Conservation (phyloP, 768 basidiomycete genomes). For the Cystobasidium onofrii region DNA sequence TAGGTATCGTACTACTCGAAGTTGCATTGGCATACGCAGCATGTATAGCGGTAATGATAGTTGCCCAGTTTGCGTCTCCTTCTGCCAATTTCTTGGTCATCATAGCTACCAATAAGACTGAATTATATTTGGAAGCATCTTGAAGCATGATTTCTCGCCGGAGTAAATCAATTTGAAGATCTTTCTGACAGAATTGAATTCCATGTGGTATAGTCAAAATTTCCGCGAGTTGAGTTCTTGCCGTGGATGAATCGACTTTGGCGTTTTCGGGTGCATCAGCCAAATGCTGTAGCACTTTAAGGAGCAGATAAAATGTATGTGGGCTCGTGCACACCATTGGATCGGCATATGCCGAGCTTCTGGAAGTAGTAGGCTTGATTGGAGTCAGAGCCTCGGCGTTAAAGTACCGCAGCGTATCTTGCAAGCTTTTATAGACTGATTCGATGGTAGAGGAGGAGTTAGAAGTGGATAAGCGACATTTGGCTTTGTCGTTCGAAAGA, state of each 20-base stretch:
- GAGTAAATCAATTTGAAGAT: conserved; percentile 10
- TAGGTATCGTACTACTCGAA: not conserved
- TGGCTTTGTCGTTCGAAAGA: not conserved
- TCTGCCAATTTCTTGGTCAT: not conserved
- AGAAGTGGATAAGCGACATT: not conserved
- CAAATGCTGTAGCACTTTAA: not conserved
- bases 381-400: not conserved
- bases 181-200: not conserved
- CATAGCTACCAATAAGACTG: not conserved
- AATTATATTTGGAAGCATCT: not conserved
- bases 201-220: not conserved
- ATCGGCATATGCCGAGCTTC: not conserved
- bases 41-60: conserved; percentile 38
- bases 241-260: not conserved
- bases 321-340: not conserved
- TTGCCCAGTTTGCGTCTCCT: conserved; percentile 42
- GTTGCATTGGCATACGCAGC: conserved; percentile 20
- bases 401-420: not conserved
- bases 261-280: not conserved
- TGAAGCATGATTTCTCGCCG: not conserved
- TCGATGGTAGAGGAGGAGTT: not conserved
- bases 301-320: not conserved
- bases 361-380: not conserved
- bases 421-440: not conserved
- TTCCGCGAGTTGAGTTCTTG: not conserved